These are phyloP conservation scores for Lachancea fermentati DNA, from an alignment of 805 yeast genomes.

Conservation along the genomic window DNA sequence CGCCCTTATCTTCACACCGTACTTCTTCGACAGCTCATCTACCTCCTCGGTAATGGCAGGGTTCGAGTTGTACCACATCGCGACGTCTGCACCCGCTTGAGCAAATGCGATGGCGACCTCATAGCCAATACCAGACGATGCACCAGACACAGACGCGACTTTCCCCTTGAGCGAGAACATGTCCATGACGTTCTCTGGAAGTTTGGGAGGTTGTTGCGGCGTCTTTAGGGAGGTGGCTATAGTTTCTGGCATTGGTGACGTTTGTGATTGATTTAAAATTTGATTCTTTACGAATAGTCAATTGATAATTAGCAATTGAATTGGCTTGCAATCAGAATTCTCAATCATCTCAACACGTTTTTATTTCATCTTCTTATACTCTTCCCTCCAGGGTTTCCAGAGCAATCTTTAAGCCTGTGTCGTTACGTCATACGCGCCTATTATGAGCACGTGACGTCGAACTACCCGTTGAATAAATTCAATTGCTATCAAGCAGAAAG, in stretches of 20 bases:
- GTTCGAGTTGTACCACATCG: conserved; percentile 58
- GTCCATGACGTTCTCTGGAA: conserved; percentile 51
- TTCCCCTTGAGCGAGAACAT: conserved; percentile 75
- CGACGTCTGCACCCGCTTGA: conserved; percentile 84
- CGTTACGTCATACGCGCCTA: not conserved
- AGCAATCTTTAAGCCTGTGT: not conserved
- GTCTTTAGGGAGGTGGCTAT: conserved; percentile 20
- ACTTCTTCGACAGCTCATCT: conserved; percentile 39
- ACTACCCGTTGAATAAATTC: not conserved
- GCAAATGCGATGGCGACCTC: conserved; percentile 78
- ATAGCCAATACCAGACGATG: conserved; percentile 75
- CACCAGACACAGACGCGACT: conserved; percentile 80
- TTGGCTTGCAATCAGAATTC: too few species aligned
- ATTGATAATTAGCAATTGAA: too few species aligned
- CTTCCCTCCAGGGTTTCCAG: not conserved
- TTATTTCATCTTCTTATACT: not conserved
- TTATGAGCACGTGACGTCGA: not conserved
- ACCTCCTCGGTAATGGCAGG: conserved; percentile 37
- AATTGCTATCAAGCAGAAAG: not conserved
- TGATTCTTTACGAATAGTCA: too few species aligned
- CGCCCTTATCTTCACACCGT: conserved; percentile 58
- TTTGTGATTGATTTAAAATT: too few species aligned
- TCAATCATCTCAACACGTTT: too few species aligned
- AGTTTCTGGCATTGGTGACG: conserved; percentile 10
- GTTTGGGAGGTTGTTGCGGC: conserved; percentile 50